Evolutionary conservation across 1,139 yeast species (phyloP).

Genomic region (Hansenula sp.): DNA sequence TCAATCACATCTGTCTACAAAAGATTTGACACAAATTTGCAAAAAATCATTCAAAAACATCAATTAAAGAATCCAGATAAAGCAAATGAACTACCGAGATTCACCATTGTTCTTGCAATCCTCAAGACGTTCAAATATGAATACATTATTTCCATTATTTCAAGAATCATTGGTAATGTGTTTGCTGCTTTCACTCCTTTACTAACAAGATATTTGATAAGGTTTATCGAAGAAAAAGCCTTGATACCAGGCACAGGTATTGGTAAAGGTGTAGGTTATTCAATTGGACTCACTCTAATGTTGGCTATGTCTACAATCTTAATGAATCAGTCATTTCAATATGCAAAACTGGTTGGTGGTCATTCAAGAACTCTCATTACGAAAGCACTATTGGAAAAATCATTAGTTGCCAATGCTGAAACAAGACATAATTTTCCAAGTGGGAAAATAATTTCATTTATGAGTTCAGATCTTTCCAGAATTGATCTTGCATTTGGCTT

Average conservation of each 20-base stretch:
- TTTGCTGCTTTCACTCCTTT: slow-evolving; percentile 38
- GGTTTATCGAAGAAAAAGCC: slow-evolving; percentile 33
- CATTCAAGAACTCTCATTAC: slow-evolving; percentile 60
- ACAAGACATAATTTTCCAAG: slow-evolving; percentile 55
- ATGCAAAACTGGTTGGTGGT: slow-evolving; percentile 60
- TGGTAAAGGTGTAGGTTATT: slow-evolving; percentile 52
- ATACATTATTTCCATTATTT: slow-evolving; percentile 36
- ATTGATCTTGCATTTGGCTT: slow-evolving; percentile 67
- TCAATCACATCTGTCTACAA: slow-evolving; percentile 42
- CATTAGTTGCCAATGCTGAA: slow-evolving; percentile 50
- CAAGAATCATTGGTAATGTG: slow-evolving; percentile 43
- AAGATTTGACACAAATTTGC: slow-evolving; percentile 32
- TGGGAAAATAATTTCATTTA: slow-evolving; percentile 63
- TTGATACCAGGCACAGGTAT: slow-evolving; percentile 22
- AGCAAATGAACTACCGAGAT: slow-evolving; percentile 29
- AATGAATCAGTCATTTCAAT: slow-evolving; percentile 57
- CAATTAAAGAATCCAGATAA: slow-evolving; percentile 20
- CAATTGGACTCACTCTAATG: slow-evolving; percentile 45
- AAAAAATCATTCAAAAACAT: slow-evolving; percentile 26
- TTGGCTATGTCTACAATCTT: slow-evolving; percentile 41
- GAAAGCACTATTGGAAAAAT: slow-evolving; percentile 59
- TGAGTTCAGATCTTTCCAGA: slow-evolving; percentile 74
- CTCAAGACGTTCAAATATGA: slow-evolving; percentile 49
- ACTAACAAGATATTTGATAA: slow-evolving; percentile 44
- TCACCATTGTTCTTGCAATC: slow-evolving; percentile 37